Base-by-base conservation (phyloP, 805 yeast species). In the Candida nanaspora region DNA sequence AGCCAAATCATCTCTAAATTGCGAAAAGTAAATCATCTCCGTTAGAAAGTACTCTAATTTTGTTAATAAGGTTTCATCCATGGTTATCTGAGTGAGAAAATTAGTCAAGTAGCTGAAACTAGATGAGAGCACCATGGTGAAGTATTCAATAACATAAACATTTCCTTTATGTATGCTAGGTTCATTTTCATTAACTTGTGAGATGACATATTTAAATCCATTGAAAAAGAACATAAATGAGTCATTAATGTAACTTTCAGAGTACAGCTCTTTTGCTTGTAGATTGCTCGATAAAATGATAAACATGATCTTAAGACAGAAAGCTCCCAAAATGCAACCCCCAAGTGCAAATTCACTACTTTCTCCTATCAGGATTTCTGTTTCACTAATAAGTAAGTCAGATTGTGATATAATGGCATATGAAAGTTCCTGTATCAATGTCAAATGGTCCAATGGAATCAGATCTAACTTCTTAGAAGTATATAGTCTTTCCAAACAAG, bases 51-150 rank as follows among this genome's bases (percentile, higher is more conserved):
- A 82, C 44, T 82, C 86, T 23, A 85, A 49, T 45, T 72, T 74
- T 0, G 87, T 78, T 9, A 82, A 52, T 0, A 72, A 50, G 3
- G 62, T 65, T 31, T 82, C 89, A 40, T 77, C 76, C 32, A 69
- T 38, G 33, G 50, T 48, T 8, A 42, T 38, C 1, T 4, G 8
- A 8, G 31, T 28, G 6, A 52, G 40, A 30, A 45, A 57, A 2
- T 19, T 33, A 4, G 54, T 41, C 2, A n/a, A n/a, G n/a, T n/a
- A n/a, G n/a, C n/a, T n/a, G n/a, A n/a, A n/a, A n/a, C n/a, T n/a
- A n/a, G n/a, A n/a, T n/a, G n/a, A n/a, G n/a, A n/a, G n/a, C n/a
- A n/a, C n/a, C n/a, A n/a, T n/a, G n/a, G n/a, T n/a, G n/a, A n/a
- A n/a, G n/a, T n/a, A n/a, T n/a, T n/a, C n/a, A n/a, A n/a, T n/a